Base-by-base conservation (phyloP, 345 rosid genomes). In the Pistacia vera region DNA sequence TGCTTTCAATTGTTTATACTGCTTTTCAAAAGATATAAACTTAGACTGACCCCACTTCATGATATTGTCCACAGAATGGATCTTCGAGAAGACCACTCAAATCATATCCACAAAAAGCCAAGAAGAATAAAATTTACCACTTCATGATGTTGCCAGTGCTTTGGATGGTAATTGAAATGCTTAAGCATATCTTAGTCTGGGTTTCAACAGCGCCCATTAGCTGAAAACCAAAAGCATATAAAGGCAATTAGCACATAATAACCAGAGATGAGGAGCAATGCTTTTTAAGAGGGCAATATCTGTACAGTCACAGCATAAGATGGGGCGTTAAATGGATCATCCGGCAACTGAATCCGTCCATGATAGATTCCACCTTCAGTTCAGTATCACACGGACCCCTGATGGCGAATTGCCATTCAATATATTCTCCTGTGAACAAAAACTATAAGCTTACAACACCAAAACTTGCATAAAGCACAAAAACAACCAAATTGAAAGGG, bases 141-240 rank as follows among this genome's bases (percentile, higher is more conserved):
- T 93, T 98, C 99, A 95, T n/a, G 99, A 95, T 60, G 99, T 84
- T 91, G 99, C 98, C 99, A 95, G 68, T 95, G 99, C 89, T 95
- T 97, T 0, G 99, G 99, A 84, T 95, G 99, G 79, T 95, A 92
- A 86, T 93, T 1, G 98, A 95, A 77, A 95, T 95, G 87, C 98
- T 95, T 72, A 95, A 79, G 86, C 98, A 95, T 78, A 95, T 91
- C 86, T 93, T 95, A 5, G 98, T 95, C 79, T 93, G 96, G 61
- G 94, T 93, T 73, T 93, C 98, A 68, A 93, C n/a, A 95, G 63
- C 98, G 97, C 49, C 99, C 98, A 78, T 93, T 95, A 18, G 98
- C 98, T 95, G 88, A 57, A 79, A 74, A 30, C 46, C 28, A 54
- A 38, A n/a, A 12, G 35, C 35, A 65, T 46, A 7, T 18, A 36